phyloP scores from a whole-genome alignment of 2,329 filamentous ascomycete species.

The Arthroderma sp. region DNA sequence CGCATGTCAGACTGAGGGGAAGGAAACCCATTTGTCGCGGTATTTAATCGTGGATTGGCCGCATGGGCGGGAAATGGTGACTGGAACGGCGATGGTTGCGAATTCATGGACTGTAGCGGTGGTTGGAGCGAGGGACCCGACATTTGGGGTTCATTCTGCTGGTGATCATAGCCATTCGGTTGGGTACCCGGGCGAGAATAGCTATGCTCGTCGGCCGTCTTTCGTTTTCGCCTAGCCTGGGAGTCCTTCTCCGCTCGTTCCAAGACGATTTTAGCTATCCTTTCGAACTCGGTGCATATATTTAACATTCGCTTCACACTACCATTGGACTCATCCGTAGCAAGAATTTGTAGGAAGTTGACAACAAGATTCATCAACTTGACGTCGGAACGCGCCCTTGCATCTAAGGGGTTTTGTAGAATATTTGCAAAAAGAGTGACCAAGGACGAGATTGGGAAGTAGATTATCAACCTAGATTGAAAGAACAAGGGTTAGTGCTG shows the following conservation, averaged over 20 bases:
- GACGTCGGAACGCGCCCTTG: constrained; percentile 74
- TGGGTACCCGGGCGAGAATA: constrained; percentile 17
- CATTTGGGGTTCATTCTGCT: constrained; percentile 1
- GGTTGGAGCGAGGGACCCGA: background rate
- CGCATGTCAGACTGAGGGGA: constrained; percentile 3
- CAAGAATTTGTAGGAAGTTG: constrained; percentile 76
- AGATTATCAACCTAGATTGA: constrained; percentile 61
- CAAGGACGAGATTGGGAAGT: constrained; percentile 89
- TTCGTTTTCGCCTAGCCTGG: constrained; percentile 68
- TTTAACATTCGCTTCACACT: constrained; percentile 88
- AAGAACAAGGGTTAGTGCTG: constrained; percentile 3
- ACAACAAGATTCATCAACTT: constrained; percentile 88
- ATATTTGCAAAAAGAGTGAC: constrained; percentile 96
- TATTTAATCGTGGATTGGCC: background rate
- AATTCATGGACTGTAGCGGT: background rate
- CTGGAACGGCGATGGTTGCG: constrained; percentile 2
- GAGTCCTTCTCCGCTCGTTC: constrained; percentile 84
- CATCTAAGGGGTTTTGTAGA: constrained; percentile 84
- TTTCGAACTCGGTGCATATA: constrained; percentile 90
- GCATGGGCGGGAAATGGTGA: constrained; percentile 1
- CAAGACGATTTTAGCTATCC: constrained; percentile 79
- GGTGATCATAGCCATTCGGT: constrained; percentile 1
- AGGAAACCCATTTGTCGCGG: constrained; percentile 3
- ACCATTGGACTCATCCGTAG: constrained; percentile 77
- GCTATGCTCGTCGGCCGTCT: constrained; percentile 43